These are phyloP conservation scores for Gymnopilus junonius DNA, from an alignment of 768 basidiomycete genomes.

Conservation along the genomic window DNA sequence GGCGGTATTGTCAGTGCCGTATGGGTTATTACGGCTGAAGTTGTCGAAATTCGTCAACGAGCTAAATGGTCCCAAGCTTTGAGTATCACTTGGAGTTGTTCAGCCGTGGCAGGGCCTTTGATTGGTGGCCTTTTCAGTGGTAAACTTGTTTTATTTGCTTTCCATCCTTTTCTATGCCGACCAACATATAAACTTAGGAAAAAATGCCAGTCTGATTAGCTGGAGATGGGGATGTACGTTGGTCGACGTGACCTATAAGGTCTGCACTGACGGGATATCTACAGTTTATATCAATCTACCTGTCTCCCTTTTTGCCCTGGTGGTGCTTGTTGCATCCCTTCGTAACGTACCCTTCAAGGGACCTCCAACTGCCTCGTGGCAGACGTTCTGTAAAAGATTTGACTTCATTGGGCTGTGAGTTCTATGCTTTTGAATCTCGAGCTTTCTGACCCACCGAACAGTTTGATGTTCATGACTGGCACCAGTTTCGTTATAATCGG, in stretches of 20 bases:
- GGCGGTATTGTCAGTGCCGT: conserved; percentile 87
- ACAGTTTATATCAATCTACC: conserved; percentile 86
- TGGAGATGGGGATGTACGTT: conserved; percentile 90
- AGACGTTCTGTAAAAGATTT: conserved; percentile 55
- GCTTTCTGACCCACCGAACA: conserved; percentile 29
- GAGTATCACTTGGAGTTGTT: conserved; percentile 86
- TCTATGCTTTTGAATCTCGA: background rate
- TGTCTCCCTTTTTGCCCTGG: conserved; percentile 62
- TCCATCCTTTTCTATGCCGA: conserved; percentile 5
- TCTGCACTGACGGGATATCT: background rate
- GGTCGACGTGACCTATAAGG: conserved; percentile 10
- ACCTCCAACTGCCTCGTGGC: conserved; percentile 58
- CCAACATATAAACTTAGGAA: conserved; percentile 29
- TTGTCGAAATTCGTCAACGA: conserved; percentile 70
- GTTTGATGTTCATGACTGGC: conserved; percentile 74
- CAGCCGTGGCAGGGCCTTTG: conserved; percentile 81
- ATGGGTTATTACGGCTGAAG: conserved; percentile 86
- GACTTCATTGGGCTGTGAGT: conserved; percentile 83
- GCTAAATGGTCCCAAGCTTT: conserved; percentile 88
- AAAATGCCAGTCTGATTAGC: conserved; percentile 42
- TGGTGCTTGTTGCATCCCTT: conserved; percentile 64
- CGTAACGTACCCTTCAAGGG: conserved; percentile 54
- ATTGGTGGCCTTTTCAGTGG: conserved; percentile 85
- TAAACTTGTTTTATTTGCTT: conserved; percentile 35
- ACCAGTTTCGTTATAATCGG: conserved; percentile 78